Evolutionary conservation across 228 moss, liverwort and hornwort species (phyloP).

Genomic region (Sphagnum fallax): DNA sequence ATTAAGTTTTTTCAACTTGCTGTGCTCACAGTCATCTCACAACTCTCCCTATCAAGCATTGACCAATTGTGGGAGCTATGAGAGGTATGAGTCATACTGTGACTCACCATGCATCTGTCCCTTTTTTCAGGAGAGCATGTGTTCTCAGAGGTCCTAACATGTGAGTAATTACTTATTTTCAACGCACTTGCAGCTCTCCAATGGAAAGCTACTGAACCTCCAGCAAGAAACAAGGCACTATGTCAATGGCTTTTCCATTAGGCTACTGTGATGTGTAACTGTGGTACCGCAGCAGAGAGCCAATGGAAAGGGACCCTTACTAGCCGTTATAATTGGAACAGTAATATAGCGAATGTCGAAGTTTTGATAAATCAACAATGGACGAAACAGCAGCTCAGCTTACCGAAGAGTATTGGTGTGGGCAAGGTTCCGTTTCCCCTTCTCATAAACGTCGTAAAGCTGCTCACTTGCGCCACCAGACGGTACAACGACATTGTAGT

Average conservation of each 20-base stretch:
- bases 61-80: not conserved
- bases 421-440: constrained; percentile 15
- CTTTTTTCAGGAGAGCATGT: too few relatives aligned
- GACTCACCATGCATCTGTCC: too few relatives aligned
- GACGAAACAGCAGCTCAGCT: constrained; percentile 1
- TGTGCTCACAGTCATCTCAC: not conserved
- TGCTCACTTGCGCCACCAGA: not conserved
- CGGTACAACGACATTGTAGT: not conserved
- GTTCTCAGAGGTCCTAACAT: too few relatives aligned
- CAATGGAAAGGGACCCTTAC: too few relatives aligned
- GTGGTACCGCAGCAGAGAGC: not conserved
- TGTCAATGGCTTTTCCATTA: not conserved
- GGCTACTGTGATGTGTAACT: not conserved
- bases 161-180: too few relatives aligned
- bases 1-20: not conserved
- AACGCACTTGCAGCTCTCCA: too few relatives aligned
- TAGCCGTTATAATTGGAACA: not conserved
- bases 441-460: constrained; percentile 16
- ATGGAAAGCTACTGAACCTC: too few relatives aligned
- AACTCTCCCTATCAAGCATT: not conserved
- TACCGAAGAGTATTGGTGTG: constrained; percentile 23
- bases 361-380: constrained; percentile 1
- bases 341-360: not conserved
- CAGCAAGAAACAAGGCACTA: too few relatives aligned
- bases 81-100: not conserved